Percentiles rank a stretch among this genome's conserved stretches.
Conservation (phyloP, 2,329 filamentous ascomycete species). For the Pseudogymnoascus sp. region DNA sequence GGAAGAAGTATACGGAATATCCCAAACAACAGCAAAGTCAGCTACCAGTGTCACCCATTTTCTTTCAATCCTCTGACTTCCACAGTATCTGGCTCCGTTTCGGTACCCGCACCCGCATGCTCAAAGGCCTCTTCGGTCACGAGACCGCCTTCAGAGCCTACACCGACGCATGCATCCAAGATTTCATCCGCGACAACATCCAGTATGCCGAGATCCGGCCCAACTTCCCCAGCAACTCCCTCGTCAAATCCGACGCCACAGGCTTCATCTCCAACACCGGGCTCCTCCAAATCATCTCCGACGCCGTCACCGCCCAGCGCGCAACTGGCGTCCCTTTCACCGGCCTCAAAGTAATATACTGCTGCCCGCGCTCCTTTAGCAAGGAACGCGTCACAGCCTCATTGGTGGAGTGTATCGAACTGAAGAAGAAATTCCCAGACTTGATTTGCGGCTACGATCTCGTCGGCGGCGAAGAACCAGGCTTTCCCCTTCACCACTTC, state of each 20-base stretch:
- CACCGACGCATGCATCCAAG: slow-evolving; percentile 48
- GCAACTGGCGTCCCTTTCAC: slow-evolving; percentile 42
- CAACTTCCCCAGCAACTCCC: slow-evolving; percentile 59
- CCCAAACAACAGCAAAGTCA: slow-evolving; percentile 45
- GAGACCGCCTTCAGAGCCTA: slow-evolving; percentile 54
- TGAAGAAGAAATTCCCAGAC: slow-evolving; percentile 48
- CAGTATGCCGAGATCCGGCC: slow-evolving; percentile 65
- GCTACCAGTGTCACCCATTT: slow-evolving; percentile 16
- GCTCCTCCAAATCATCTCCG: slow-evolving; percentile 53
- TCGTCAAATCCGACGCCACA: slow-evolving; percentile 50
- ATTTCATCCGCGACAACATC: slow-evolving; percentile 56
- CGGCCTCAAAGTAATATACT: slow-evolving; percentile 64
- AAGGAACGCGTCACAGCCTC: slow-evolving; percentile 39
- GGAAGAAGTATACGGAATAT: slow-evolving; percentile 46
- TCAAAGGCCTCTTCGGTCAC: slow-evolving; percentile 65
- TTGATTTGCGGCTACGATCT: slow-evolving; percentile 65
- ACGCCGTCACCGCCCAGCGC: slow-evolving; percentile 39
- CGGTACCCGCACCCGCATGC: slow-evolving; percentile 60
- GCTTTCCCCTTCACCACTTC: slow-evolving; percentile 48
- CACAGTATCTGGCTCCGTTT: slow-evolving; percentile 50
- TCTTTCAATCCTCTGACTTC: slow-evolving; percentile 14
- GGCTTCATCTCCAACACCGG: slow-evolving; percentile 43
- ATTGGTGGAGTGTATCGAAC: slow-evolving; percentile 51
- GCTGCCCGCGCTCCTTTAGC: slow-evolving; percentile 54
- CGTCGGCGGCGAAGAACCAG: slow-evolving; percentile 56